Conservation (phyloP, 257 asterid species). For the Thymus quinquecostatus region DNA sequence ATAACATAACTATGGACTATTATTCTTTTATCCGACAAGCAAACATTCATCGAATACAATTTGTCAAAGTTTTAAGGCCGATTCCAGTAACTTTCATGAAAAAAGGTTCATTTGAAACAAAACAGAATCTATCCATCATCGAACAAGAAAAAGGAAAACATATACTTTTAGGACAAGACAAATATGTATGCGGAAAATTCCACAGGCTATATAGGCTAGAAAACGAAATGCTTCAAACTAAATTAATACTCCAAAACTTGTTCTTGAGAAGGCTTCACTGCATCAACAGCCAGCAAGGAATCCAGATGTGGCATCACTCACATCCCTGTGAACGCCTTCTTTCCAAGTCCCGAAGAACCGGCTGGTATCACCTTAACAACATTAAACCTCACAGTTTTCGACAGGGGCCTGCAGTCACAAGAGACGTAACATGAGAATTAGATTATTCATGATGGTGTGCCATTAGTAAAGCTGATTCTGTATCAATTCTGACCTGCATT, state of each 20-base stretch:
- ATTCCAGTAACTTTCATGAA: not conserved
- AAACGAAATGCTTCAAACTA: not conserved
- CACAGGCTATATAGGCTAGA: too few species aligned
- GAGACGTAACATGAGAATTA: not conserved
- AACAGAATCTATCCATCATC: not conserved
- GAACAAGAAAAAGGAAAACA: not conserved
- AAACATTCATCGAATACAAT: too few species aligned
- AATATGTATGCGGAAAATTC: too few species aligned
- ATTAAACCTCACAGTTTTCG: constrained; percentile 50
- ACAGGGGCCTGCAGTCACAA: constrained; percentile 42
- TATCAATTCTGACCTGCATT: constrained; percentile 41
- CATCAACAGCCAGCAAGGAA: constrained; percentile 12
- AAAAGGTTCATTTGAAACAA: not conserved
- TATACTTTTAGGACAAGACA: too few species aligned
- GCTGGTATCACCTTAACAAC: constrained; percentile 54
- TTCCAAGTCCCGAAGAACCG: constrained; percentile 44
- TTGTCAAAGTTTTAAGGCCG: too few species aligned
- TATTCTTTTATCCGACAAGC: too few species aligned
- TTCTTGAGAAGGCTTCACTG: not conserved
- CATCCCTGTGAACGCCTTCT: constrained; percentile 41
- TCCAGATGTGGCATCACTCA: constrained; percentile 11
- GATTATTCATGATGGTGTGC: not conserved
- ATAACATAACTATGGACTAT: too few species aligned
- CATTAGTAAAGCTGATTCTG: not conserved
- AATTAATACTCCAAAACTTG: constrained; percentile 1